Percentiles rank a stretch among this genome's conserved stretches.
These are phyloP conservation scores for Aureobasidium melanogenum DNA, from an alignment of 2,329 filamentous ascomycete genomes.

Conservation along the genomic window DNA sequence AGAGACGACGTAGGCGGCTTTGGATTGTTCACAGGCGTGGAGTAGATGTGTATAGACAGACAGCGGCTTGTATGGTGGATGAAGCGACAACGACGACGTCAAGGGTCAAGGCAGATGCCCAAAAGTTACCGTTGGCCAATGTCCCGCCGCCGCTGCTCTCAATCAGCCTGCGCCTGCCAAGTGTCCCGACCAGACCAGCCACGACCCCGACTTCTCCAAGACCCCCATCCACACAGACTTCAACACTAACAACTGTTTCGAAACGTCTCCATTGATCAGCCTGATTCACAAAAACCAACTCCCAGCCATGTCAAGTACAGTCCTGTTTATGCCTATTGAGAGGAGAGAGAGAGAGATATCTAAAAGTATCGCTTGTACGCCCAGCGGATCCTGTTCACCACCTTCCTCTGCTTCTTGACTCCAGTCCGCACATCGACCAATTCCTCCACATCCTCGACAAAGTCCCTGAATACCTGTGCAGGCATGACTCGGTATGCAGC, in stretches of 20 bases:
- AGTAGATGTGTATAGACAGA: background rate
- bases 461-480: slow-evolving; percentile 67
- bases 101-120: background rate
- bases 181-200: background rate
- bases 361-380: slow-evolving; percentile 68
- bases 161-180: background rate
- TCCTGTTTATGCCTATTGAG: background rate
- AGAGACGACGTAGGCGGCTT: slow-evolving; percentile 3
- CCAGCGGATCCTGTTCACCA: slow-evolving; percentile 80
- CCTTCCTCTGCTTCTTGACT: slow-evolving; percentile 66
- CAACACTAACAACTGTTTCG: background rate
- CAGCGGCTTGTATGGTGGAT: background rate
- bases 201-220: background rate
- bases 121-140: background rate
- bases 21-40: background rate
- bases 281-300: background rate
- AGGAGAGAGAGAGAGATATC: background rate
- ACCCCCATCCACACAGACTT: background rate
- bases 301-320: background rate
- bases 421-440: slow-evolving; percentile 72
- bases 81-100: background rate
- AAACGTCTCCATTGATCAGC: background rate
- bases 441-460: slow-evolving; percentile 80
- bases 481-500: slow-evolving; percentile 62
- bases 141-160: background rate